A percentile compares a stretch with the other conserved stretches of the same genome.
Evolutionary conservation across 1,139 yeast genomes (phyloP).

Genomic region (Geotrichum histeridarum): DNA sequence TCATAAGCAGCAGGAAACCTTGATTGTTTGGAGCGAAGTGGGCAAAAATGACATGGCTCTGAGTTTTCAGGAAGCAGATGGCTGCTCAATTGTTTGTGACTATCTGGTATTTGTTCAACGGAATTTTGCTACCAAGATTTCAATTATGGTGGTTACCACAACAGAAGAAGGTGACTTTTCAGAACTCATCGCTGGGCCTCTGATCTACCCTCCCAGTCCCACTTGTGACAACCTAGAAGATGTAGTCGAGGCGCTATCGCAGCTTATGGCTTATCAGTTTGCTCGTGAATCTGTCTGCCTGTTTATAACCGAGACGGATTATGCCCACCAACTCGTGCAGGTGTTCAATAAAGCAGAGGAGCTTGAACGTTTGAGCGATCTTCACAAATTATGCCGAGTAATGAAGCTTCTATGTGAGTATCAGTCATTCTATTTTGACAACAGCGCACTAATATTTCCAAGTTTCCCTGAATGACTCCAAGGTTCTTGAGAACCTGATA

Average conservation of each 20-base stretch:
- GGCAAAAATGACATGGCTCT: constrained; percentile 79
- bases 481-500: constrained; percentile 61
- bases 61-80: constrained; percentile 88
- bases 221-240: constrained; percentile 40
- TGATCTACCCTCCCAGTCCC: constrained; percentile 61
- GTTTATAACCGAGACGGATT: constrained; percentile 39
- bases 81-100: constrained; percentile 80
- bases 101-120: constrained; percentile 68
- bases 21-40: constrained; percentile 88
- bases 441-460: too few relatives aligned
- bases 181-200: constrained; percentile 77
- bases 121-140: constrained; percentile 59
- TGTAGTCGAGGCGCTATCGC: constrained; percentile 43
- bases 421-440: background rate
- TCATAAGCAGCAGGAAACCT: constrained; percentile 90
- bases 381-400: constrained; percentile 67
- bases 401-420: constrained; percentile 46
- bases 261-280: constrained; percentile 26
- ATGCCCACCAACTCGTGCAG: constrained; percentile 48
- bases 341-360: constrained; percentile 56
- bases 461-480: constrained; percentile 59
- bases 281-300: constrained; percentile 36
- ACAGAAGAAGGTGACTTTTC: constrained; percentile 48
- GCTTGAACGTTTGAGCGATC: constrained; percentile 44
- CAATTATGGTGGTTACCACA: constrained; percentile 63